Conservation (phyloP, 768 basidiomycete species). For the Krasilnikovozyma curviuscula region DNA sequence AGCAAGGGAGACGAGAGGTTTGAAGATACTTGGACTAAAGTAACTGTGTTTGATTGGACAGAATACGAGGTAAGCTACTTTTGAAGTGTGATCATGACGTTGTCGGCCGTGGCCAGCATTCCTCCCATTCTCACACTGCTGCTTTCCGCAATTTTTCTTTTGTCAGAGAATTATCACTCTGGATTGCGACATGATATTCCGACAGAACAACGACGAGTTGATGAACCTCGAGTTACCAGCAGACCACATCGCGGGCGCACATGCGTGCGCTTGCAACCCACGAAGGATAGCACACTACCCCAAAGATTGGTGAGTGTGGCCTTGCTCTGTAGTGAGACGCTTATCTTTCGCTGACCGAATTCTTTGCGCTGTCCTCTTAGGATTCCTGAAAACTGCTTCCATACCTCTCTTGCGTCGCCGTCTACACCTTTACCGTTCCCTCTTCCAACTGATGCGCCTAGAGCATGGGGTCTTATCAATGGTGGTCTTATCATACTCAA, state of each 20-base stretch:
- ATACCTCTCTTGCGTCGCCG: constrained; percentile 33
- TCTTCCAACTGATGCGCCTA: constrained; percentile 36
- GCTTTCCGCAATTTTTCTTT: too few relatives aligned
- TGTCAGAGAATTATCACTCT: constrained; percentile 42
- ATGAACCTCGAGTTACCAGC: constrained; percentile 33
- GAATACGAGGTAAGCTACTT: constrained; percentile 9
- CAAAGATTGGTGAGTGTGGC: constrained; percentile 45
- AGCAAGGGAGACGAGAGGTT: constrained; percentile 9
- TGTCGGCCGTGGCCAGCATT: too few relatives aligned
- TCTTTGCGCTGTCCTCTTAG: too few relatives aligned
- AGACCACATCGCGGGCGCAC: constrained; percentile 51
- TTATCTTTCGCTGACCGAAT: neutral
- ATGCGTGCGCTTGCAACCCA: constrained; percentile 91
- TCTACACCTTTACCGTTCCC: too few relatives aligned
- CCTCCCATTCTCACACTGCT: too few relatives aligned
- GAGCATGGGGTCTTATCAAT: constrained; percentile 69
- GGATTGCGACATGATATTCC: constrained; percentile 74
- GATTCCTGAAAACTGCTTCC: constrained; percentile 80
- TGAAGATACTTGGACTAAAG: constrained; percentile 11
- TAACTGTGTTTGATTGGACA: constrained; percentile 11
- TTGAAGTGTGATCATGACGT: too few relatives aligned
- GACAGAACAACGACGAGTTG: constrained; percentile 59
- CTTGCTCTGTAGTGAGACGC: neutral
- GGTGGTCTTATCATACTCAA: constrained; percentile 69
- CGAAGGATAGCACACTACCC: constrained; percentile 69